Evolutionary conservation across 441 rosid species (phyloP), one percentile per base, ranked within the genome.

Genomic region (Bocquillonia castaneifolia): DNA sequence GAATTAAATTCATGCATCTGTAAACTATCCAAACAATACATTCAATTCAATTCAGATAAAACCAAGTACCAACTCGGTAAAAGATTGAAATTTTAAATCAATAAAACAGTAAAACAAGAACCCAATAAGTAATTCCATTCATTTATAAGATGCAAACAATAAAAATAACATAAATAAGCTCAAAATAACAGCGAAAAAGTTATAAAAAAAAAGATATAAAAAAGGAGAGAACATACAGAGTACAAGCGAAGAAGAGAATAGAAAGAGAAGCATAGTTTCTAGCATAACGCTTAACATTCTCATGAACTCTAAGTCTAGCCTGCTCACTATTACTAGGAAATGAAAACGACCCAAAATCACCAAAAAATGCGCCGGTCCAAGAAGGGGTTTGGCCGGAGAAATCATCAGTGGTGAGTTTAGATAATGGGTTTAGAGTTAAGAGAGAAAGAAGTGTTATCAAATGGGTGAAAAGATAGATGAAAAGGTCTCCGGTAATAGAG

Each of bases 311-410:
- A 80, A 87, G 85, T 51, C 82, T 78, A 28, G 85, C 92, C 79
- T 84, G 91, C 69, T 75, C 69, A 0, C 78, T 18, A 45, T 89
- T 85, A 57, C 90, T 77, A 17, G 96, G 97, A 67, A 90, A 82
- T 23, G 99, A 85, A 65, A 90, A 92, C 15, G 92, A 88, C 44
- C 77, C 84, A 5, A 63, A 74, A 26, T 81, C 83, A 25, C 92
- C 97, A 31, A 94, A 56, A 76, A 94, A 94, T 4, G 84, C 79
- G 31, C 68, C 65, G 66, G 92, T 94, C 99, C 97, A 94, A n/a
- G 90, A 83, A 3, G 97, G 87, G 45, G 96, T 94, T 48, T 75
- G 78, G 6, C 82, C 78, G 29, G 96, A 78, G 65, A 91, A 89
- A 64, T 94, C 99, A 51, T 84, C 80, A 53, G 89, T 76, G 51